Percentiles rank a stretch among this genome's conserved stretches.
phyloP scores from a whole-genome alignment of 176 grass and related monocot species.

The Musa itinerans region DNA sequence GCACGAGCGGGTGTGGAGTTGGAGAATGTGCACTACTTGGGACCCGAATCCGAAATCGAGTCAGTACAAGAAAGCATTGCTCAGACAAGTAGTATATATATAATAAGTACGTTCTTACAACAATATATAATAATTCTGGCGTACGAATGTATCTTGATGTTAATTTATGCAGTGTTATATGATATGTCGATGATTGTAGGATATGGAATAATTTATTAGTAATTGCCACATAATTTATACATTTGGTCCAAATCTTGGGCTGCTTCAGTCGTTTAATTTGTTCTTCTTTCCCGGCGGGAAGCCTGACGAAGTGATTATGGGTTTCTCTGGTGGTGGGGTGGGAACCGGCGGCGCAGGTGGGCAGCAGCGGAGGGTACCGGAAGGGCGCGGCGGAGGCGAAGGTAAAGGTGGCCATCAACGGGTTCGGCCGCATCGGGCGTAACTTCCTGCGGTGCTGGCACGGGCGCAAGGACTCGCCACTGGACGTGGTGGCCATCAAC shows the following conservation, averaged over 20 bases:
- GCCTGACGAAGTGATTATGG: not conserved
- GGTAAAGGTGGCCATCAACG: slow-evolving; percentile 83
- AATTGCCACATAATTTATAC: no score
- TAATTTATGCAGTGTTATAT: not conserved
- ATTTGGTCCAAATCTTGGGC: no score
- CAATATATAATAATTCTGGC: no score
- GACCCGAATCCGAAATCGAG: no score
- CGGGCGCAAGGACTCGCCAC: slow-evolving; percentile 44
- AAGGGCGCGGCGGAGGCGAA: slow-evolving; percentile 58
- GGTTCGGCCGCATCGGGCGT: slow-evolving; percentile 77
- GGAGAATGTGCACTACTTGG: no score
- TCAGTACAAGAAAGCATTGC: no score
- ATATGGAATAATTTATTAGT: no score
- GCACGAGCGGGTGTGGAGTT: no score
- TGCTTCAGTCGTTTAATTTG: no score
- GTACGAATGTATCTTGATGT: not conserved
- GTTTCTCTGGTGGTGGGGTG: not conserved
- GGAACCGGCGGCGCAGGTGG: slow-evolving; percentile 23
- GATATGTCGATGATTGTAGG: not conserved
- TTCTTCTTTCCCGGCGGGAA: not conserved
- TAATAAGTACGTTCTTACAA: no score
- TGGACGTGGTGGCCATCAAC: slow-evolving; percentile 75
- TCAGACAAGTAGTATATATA: no score
- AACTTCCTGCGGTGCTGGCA: slow-evolving; percentile 86
- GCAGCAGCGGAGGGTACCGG: slow-evolving; percentile 27